Base-by-base conservation (phyloP, 1,139 yeast genomes). In the Blastobotrys serpentis region DNA sequence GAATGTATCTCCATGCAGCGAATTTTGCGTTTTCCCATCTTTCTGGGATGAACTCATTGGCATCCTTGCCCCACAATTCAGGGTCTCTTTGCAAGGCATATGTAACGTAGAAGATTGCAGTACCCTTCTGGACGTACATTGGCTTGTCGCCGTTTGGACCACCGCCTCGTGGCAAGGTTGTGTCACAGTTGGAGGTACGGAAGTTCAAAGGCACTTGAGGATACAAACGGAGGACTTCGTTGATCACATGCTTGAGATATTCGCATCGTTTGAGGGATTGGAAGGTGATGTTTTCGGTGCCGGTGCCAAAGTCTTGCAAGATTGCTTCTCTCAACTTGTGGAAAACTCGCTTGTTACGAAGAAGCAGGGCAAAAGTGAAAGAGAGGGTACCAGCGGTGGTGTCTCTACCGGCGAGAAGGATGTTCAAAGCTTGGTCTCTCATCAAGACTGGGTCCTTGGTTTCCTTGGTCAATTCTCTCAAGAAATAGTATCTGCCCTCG, bases 191-290 rank as follows among this genome's bases (percentile, higher is more conserved):
- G 18, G 80, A 73, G 39, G 71, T 67, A 53, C 84, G 69, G 61
- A 74, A 75, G 59, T 79, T 79, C 40, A 70, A 59, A 18, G 83
- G 82, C 25, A 79, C 83, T 11, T 78, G 70, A 8, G 83, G 83
- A 56, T 78, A 78, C 55, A 79, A 62, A 52, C 83, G 70, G 53
- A 79, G 71, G 3, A 68, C 68, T 63, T 79, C 84, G 55, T 75
- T 76, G 44, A 79, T 58, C 39, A 77, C 75, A 48, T 69, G 71
- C 57, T 72, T 74, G 58, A 77, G 68, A 61, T 74, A 74, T 54
- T 73, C 77, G 59, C 78, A 72, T 53, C 69, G 70, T 66, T 77
- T 77, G 55, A 79, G 72, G 19, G 74, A 66, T 60, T 78, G 82
- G 56, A 77, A 78, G n/a, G 79, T 68, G 36, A 61, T 50, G 13